Conservation (phyloP, 352 stramenopile genomes). For the Globisporangium nunn region DNA sequence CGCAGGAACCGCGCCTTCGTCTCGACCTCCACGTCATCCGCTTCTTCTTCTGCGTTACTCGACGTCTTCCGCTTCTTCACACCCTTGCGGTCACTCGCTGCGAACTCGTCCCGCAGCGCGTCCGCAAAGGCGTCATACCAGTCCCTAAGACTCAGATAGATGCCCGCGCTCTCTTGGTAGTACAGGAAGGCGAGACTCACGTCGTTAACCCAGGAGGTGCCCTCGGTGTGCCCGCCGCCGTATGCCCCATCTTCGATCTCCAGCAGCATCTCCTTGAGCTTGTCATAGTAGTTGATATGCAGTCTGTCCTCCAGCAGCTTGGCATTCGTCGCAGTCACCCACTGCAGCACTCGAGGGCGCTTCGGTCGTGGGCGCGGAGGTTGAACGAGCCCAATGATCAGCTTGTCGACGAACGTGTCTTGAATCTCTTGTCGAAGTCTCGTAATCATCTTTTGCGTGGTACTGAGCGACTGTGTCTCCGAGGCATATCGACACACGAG, state of each 20-base stretch:
- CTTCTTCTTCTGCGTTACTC: neutral
- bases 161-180: constrained; percentile 59
- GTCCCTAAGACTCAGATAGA: constrained; percentile 50
- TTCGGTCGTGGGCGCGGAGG: constrained; percentile 1
- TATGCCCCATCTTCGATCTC: constrained; percentile 21
- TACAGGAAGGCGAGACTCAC: constrained; percentile 60
- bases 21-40: constrained; percentile 17
- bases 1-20: constrained; percentile 65
- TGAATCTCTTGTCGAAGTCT: constrained; percentile 44
- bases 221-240: neutral
- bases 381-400: constrained; percentile 38
- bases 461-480: constrained; percentile 7
- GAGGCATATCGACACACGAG: constrained; percentile 40
- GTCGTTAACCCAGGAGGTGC: constrained; percentile 42
- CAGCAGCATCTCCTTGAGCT: constrained; percentile 39
- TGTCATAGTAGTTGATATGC: constrained; percentile 49
- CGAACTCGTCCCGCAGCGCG: constrained; percentile 25
- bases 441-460: constrained; percentile 33
- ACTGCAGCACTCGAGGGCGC: constrained; percentile 12
- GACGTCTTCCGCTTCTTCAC: constrained; percentile 15
- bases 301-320: constrained; percentile 26
- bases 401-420: constrained; percentile 26
- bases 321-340: constrained; percentile 22
- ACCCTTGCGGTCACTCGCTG: neutral
- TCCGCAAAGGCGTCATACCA: constrained; percentile 61